Evolutionary conservation across 2,329 filamentous ascomycete genomes (phyloP).

Genomic region (Pezicula carpinea): DNA sequence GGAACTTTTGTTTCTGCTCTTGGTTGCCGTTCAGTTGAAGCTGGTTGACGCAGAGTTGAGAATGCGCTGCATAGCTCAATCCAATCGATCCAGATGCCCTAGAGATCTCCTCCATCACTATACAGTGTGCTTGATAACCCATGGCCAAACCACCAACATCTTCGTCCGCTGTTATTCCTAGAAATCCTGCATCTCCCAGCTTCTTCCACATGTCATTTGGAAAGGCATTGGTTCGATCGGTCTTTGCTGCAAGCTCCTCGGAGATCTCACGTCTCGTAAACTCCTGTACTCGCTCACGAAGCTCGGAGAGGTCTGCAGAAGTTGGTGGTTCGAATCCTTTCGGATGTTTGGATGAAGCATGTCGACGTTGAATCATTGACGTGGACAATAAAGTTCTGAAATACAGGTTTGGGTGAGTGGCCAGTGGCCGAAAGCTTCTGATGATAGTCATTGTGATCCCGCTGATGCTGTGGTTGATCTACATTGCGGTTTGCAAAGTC

Average conservation of each 20-base stretch:
- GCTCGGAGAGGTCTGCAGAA: constrained; percentile 44
- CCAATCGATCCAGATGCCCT: constrained; percentile 80
- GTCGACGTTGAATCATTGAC: constrained; percentile 32
- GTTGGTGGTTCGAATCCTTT: constrained; percentile 53
- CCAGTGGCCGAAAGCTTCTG: constrained; percentile 18
- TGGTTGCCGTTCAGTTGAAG: constrained; percentile 80
- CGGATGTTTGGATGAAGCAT: constrained; percentile 66
- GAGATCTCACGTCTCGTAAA: constrained; percentile 86
- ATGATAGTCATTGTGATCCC: constrained; percentile 19
- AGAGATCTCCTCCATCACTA: constrained; percentile 93
- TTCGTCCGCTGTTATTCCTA: constrained; percentile 91
- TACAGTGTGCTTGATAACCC: constrained; percentile 94
- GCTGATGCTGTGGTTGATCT: too few relatives aligned
- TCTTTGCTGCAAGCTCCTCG: constrained; percentile 73
- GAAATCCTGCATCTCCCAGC: constrained; percentile 82
- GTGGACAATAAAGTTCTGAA: constrained; percentile 10
- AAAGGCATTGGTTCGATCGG: constrained; percentile 85
- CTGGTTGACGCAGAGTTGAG: constrained; percentile 95
- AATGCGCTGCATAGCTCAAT: constrained; percentile 92
- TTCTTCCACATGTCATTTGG: constrained; percentile 91
- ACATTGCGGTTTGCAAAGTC: too few relatives aligned
- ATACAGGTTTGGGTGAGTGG: constrained; percentile 16
- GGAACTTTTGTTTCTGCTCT: constrained; percentile 74
- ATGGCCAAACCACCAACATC: constrained; percentile 83
- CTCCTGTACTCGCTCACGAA: constrained; percentile 56